Evolutionary conservation across 768 basidiomycete genomes (phyloP).

Genomic region (Mycena latifolia): DNA sequence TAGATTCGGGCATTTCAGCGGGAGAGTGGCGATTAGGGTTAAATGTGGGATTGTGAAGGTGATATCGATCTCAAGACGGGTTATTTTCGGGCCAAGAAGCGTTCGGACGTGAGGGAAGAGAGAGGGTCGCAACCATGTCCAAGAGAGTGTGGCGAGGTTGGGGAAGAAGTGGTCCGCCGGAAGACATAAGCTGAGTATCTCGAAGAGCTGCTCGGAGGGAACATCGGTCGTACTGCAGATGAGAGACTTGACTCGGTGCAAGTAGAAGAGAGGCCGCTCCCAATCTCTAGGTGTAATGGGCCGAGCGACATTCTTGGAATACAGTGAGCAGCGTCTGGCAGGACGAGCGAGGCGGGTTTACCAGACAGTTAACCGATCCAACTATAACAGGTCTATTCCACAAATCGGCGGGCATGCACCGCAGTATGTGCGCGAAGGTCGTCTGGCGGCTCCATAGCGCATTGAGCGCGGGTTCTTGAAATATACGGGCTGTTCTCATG

Average conservation of each 20-base stretch:
- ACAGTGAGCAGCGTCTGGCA: no score
- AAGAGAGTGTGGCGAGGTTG: neutral
- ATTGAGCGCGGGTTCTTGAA: no score
- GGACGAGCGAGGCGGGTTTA: no score
- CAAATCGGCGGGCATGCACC: neutral
- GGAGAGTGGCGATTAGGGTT: no score
- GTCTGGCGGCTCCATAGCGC: no score
- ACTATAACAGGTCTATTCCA: no score
- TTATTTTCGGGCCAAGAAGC: neutral
- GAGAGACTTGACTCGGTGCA: neutral
- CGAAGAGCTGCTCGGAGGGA: neutral
- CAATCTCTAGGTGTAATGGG: conserved; percentile 2
- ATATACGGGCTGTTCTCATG: no score
- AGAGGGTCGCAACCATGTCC: neutral
- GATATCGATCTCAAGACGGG: no score
- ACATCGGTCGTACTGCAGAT: neutral
- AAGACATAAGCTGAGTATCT: neutral
- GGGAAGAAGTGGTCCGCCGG: neutral
- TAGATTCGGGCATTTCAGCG: no score
- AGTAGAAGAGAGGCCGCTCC: conserved; percentile 5
- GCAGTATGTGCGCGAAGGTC: no score
- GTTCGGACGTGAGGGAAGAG: neutral
- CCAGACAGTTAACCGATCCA: no score
- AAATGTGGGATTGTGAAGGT: no score
- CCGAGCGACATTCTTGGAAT: neutral